These are phyloP conservation scores for Microdochium bolleyi DNA, from an alignment of 2,329 filamentous ascomycete species.

Conservation along the genomic window DNA sequence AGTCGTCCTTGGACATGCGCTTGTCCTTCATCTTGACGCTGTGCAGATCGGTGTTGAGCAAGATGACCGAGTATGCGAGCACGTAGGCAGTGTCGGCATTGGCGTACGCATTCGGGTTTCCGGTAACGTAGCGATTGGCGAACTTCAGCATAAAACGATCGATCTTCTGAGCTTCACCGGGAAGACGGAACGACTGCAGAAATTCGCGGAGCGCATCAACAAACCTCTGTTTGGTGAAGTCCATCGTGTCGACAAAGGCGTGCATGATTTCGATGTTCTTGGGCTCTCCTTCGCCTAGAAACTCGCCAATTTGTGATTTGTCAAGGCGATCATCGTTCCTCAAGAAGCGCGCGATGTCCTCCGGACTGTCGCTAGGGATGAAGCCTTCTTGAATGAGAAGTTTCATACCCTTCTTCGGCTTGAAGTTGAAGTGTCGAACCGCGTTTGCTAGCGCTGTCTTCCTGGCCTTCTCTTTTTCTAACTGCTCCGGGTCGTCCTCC, in stretches of 20 bases:
- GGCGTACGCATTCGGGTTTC: slow-evolving; percentile 94
- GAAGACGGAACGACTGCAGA: slow-evolving; percentile 87
- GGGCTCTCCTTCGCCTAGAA: slow-evolving; percentile 84
- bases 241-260: slow-evolving; percentile 91
- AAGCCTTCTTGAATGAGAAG: slow-evolving; percentile 77
- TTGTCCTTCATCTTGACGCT: slow-evolving; percentile 68
- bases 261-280: slow-evolving; percentile 98
- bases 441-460: slow-evolving; percentile 90
- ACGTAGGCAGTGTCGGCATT: slow-evolving; percentile 98
- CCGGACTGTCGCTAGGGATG: slow-evolving; percentile 68
- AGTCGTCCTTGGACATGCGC: slow-evolving; percentile 93
- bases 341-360: slow-evolving; percentile 80
- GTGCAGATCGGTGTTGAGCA: slow-evolving; percentile 94
- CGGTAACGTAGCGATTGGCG: slow-evolving; percentile 87
- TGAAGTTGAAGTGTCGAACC: slow-evolving; percentile 92
- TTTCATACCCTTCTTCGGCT: slow-evolving; percentile 90
- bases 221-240: slow-evolving; percentile 85
- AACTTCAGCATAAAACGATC: slow-evolving; percentile 99
- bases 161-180: slow-evolving; percentile 96
- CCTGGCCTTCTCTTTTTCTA: slow-evolving; percentile 90
- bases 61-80: slow-evolving; percentile 88
- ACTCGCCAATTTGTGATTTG: slow-evolving; percentile 90
- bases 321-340: slow-evolving; percentile 75
- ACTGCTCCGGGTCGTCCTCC: slow-evolving; percentile 85
- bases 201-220: slow-evolving; percentile 89